phyloP scores from a whole-genome alignment of 345 rosid genomes.

The Reutealis trisperma region DNA sequence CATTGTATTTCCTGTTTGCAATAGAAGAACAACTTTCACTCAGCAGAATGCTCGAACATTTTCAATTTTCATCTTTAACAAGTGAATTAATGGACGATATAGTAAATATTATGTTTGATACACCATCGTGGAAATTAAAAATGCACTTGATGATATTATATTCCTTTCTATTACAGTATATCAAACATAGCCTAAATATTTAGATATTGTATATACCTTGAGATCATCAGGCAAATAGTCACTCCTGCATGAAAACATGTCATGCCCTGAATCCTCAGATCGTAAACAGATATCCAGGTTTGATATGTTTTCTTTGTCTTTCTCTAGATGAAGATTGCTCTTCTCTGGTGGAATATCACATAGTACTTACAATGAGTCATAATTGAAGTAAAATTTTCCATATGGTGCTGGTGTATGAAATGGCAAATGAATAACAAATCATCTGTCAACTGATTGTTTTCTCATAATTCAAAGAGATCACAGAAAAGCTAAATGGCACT shows the following conservation, averaged over 20 bases:
- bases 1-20: conserved; percentile 35
- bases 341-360: conserved; percentile 13
- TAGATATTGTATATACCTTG: conserved; percentile 23
- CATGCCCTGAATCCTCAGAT: conserved; percentile 35
- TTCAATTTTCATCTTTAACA: too few species aligned
- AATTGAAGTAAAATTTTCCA: not conserved
- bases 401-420: too few species aligned
- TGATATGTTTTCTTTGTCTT: conserved; percentile 5
- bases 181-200: too few species aligned
- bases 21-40: not conserved
- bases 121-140: too few species aligned
- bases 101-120: too few species aligned
- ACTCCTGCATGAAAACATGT: conserved; percentile 34
- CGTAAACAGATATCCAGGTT: conserved; percentile 23
- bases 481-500: too few species aligned
- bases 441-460: too few species aligned
- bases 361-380: not conserved
- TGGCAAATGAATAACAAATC: too few species aligned
- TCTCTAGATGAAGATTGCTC: not conserved
- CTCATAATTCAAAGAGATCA: too few species aligned
- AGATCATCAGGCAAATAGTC: conserved; percentile 34
- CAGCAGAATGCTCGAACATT: not conserved
- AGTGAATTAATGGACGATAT: too few species aligned
- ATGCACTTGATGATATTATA: too few species aligned
- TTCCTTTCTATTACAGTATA: too few species aligned